phyloP scores from a whole-genome alignment of 768 basidiomycete species.

The Kwoniella botswanensis region DNA sequence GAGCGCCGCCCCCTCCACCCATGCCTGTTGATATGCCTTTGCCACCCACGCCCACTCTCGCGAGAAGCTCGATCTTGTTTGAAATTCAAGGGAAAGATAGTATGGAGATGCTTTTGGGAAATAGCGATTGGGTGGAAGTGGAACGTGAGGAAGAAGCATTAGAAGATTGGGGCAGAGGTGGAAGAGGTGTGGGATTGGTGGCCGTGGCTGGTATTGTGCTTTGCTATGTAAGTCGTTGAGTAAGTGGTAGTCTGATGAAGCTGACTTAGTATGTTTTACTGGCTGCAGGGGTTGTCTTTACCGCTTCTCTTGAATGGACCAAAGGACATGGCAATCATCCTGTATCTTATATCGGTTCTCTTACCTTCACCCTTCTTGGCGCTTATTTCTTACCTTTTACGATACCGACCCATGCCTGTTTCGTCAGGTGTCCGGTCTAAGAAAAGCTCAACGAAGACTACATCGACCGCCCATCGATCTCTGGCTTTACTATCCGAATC shows the following conservation, averaged over 20 bases:
- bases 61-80: conserved; percentile 31
- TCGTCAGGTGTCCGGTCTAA: conserved; percentile 10
- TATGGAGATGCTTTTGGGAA: conserved; percentile 44
- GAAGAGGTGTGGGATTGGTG: conserved; percentile 36
- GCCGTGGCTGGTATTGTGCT: conserved; percentile 26
- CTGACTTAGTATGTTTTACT: neutral
- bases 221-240: conserved; percentile 39
- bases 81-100: conserved; percentile 34
- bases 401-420: conserved; percentile 26
- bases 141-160: conserved; percentile 35
- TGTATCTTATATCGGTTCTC: conserved; percentile 19
- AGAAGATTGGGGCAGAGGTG: conserved; percentile 37
- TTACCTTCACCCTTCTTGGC: conserved; percentile 30
- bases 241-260: neutral
- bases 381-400: conserved; percentile 37
- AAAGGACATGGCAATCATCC: neutral
- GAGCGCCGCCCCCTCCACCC: conserved; percentile 50
- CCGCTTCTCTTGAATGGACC: conserved; percentile 34
- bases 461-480: conserved; percentile 39
- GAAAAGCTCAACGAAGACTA: conserved; percentile 25
- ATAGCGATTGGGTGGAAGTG: conserved; percentile 42
- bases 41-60: conserved; percentile 44
- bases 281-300: conserved; percentile 28
- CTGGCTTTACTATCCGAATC: conserved; percentile 43
- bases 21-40: conserved; percentile 46